Percentiles rank a stretch among this genome's conserved stretches.
Conservation (phyloP, 495 filamentous ascomycete species). For the Pyrenula aspistea region DNA sequence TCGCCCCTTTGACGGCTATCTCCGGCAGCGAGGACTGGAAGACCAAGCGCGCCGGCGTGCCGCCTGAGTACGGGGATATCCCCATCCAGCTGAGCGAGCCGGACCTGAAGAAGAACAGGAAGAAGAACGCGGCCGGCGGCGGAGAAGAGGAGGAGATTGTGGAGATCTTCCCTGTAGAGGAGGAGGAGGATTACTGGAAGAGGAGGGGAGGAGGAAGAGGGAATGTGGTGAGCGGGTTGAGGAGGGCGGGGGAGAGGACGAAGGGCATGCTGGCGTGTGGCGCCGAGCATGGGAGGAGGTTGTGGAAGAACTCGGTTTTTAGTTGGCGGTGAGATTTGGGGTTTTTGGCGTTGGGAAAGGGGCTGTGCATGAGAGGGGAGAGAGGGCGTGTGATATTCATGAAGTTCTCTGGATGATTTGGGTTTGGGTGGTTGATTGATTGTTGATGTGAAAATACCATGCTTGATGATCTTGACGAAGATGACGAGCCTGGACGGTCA, state of each 20-base stretch:
- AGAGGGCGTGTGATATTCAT: no score
- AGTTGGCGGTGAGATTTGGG: slow-evolving; percentile 20
- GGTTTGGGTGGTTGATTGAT: no score
- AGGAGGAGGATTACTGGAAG: slow-evolving; percentile 8
- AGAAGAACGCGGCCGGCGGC: slow-evolving; percentile 1
- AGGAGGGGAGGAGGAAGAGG: slow-evolving; percentile 1
- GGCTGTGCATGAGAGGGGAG: not conserved
- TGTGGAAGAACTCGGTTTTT: slow-evolving; percentile 23
- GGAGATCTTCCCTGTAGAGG: slow-evolving; percentile 6
- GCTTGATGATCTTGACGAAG: not conserved
- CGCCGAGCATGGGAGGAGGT: slow-evolving; percentile 29
- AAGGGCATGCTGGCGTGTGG: slow-evolving; percentile 23
- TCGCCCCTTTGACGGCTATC: slow-evolving; percentile 48
- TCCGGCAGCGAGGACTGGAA: slow-evolving; percentile 40
- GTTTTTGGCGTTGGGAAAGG: not conserved
- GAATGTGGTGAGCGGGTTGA: slow-evolving; percentile 9
- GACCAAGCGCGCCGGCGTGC: slow-evolving; percentile 13
- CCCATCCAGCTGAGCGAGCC: not conserved
- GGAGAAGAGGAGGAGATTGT: slow-evolving; percentile 10
- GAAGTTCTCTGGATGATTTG: no score
- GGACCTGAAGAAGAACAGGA: slow-evolving; percentile 1
- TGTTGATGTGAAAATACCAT: no score
- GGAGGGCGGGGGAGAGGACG: slow-evolving; percentile 14
- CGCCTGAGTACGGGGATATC: not conserved
- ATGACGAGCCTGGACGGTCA: not conserved